A percentile compares a stretch with the other conserved stretches of the same genome.
phyloP scores from a whole-genome alignment of 2,329 filamentous ascomycete species.

The Alternaria hordeiaustralica region DNA sequence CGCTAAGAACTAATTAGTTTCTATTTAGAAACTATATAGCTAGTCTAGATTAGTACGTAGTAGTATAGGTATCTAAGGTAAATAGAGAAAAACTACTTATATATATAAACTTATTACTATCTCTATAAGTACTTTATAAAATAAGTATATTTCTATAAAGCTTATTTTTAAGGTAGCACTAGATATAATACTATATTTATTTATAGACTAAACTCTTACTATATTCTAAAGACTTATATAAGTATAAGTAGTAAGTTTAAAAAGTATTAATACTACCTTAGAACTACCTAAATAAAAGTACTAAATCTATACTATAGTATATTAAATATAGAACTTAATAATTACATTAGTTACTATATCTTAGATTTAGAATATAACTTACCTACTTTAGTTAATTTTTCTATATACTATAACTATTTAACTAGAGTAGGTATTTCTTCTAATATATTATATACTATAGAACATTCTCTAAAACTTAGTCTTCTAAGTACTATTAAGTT shows the following conservation, averaged over 20 bases:
- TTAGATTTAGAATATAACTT: slow-evolving; percentile 17
- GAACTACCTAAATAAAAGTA: slow-evolving; percentile 8
- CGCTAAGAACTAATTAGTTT: slow-evolving; percentile 14
- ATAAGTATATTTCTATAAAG: slow-evolving; percentile 1
- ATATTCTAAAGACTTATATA: background rate
- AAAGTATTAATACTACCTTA: slow-evolving; percentile 12
- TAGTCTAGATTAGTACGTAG: slow-evolving; percentile 1
- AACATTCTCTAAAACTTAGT: slow-evolving; percentile 3
- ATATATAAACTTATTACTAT: background rate
- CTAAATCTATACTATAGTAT: slow-evolving; percentile 12
- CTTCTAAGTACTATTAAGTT: slow-evolving; percentile 7
- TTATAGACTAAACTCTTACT: background rate
- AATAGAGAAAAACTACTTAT: background rate
- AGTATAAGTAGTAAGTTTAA: slow-evolving; percentile 2
- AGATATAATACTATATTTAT: slow-evolving; percentile 6
- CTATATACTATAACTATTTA: slow-evolving; percentile 1
- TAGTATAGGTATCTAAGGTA: slow-evolving; percentile 3
- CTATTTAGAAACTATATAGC: slow-evolving; percentile 14
- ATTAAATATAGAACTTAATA: background rate
- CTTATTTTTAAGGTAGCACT: background rate
- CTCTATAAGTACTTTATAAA: slow-evolving; percentile 5
- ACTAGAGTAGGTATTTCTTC: background rate
- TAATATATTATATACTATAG: slow-evolving; percentile 4
- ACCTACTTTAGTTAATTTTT: slow-evolving; percentile 8
- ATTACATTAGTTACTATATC: slow-evolving; percentile 12